phyloP scores from a whole-genome alignment of 2,329 filamentous ascomycete species.

The Aspergillus melleus region DNA sequence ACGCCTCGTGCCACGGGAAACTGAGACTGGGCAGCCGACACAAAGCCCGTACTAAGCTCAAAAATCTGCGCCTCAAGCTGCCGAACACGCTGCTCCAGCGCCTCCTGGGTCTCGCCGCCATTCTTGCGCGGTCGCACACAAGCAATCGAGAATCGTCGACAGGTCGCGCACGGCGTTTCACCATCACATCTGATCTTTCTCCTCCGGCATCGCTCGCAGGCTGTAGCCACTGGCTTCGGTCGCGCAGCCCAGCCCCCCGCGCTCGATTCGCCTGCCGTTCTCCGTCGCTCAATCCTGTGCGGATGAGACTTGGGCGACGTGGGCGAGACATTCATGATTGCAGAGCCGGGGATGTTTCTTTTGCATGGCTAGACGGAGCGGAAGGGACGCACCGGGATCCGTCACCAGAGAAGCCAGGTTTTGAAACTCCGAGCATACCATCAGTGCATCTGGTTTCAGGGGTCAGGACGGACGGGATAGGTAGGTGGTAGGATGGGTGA shows the following conservation, averaged over 20 bases:
- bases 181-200: conserved; percentile 19
- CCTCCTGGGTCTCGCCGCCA: conserved; percentile 9
- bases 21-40: neutral
- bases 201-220: conserved; percentile 16
- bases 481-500: neutral
- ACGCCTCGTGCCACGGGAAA: neutral
- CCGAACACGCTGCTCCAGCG: conserved; percentile 12
- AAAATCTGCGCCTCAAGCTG: conserved; percentile 16
- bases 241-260: conserved; percentile 3
- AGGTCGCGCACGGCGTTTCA: conserved; percentile 17
- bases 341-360: neutral
- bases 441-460: neutral
- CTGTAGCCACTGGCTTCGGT: conserved; percentile 9
- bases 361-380: conserved; percentile 6
- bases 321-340: conserved; percentile 12
- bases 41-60: conserved; percentile 3
- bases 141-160: conserved; percentile 13
- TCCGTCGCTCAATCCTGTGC: conserved; percentile 1
- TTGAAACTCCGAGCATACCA: neutral
- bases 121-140: conserved; percentile 14
- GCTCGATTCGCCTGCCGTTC: neutral
- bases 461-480: neutral
- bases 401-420: neutral
- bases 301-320: conserved; percentile 4
- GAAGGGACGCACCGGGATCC: neutral